Conservation (phyloP, 306 rosid species). For the Amphicarpaea edgeworthii region DNA sequence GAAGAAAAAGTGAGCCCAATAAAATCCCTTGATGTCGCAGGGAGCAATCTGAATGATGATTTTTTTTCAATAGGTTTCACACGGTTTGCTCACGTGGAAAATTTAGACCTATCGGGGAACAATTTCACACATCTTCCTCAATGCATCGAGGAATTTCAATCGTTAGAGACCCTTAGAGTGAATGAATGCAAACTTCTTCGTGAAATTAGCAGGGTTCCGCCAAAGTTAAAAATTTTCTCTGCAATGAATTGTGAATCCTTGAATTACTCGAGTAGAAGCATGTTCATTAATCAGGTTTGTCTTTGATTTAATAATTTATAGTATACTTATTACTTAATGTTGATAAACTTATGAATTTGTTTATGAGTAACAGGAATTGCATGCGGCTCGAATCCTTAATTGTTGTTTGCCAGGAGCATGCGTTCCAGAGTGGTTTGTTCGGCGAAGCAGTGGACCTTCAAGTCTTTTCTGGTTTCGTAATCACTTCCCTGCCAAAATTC, state of each 20-base stretch:
- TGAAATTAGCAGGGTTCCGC: background rate
- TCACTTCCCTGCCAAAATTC: too few species aligned
- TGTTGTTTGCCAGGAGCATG: too few species aligned
- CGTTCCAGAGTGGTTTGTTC: too few species aligned
- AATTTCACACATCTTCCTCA: background rate
- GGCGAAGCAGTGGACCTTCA: too few species aligned
- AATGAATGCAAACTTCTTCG: background rate
- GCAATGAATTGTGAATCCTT: background rate
- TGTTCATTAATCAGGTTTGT: background rate
- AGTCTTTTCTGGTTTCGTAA: too few species aligned
- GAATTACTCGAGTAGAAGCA: background rate
- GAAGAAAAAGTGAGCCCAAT: background rate
- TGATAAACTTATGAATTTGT: too few species aligned
- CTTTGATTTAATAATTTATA: too few species aligned
- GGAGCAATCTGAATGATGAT: background rate
- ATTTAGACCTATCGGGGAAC: accelerated
- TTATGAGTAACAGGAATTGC: too few species aligned
- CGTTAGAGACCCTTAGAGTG: accelerated
- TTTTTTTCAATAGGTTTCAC: background rate
- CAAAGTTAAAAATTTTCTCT: background rate
- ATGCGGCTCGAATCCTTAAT: too few species aligned
- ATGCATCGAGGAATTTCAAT: background rate
- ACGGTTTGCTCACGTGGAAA: background rate
- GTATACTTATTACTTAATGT: too few species aligned
- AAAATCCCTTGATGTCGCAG: too few species aligned